These are phyloP conservation scores for Diaporthe citriasiana DNA, from an alignment of 2,329 filamentous ascomycete species.

Conservation along the genomic window DNA sequence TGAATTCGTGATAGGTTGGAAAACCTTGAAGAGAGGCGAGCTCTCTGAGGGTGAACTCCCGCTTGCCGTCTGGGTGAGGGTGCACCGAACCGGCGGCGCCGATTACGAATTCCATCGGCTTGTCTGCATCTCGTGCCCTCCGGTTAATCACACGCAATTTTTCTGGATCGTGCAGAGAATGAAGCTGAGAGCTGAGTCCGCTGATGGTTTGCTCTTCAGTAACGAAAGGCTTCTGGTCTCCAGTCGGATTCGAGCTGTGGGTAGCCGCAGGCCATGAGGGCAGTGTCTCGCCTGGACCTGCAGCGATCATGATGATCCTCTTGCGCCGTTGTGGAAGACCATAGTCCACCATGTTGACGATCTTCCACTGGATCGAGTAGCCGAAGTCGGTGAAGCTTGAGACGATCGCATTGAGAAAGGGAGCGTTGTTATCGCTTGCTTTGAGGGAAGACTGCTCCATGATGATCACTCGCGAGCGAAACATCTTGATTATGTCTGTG, in stretches of 20 bases:
- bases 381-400: constrained; percentile 73
- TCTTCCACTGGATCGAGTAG: constrained; percentile 78
- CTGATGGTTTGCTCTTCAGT: constrained; percentile 61
- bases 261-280: constrained; percentile 75
- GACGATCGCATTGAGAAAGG: constrained; percentile 72
- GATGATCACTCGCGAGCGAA: constrained; percentile 77
- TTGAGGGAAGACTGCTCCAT: constrained; percentile 85
- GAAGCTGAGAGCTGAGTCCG: constrained; percentile 48
- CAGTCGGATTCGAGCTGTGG: constrained; percentile 58
- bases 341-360: constrained; percentile 64
- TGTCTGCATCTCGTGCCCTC: constrained; percentile 60
- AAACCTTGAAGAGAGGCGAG: constrained; percentile 80
- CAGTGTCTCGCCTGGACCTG: constrained; percentile 77
- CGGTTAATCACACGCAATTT: constrained; percentile 44
- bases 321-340: constrained; percentile 64
- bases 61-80: constrained; percentile 71
- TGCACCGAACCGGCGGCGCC: constrained; percentile 73
- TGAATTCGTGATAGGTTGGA: constrained; percentile 72
- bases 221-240: constrained; percentile 55
- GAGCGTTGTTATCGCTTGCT: constrained; percentile 62
- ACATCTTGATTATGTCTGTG: constrained; percentile 67
- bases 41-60: constrained; percentile 77
- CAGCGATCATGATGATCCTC: constrained; percentile 69
- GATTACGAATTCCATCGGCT: constrained; percentile 68
- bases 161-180: constrained; percentile 56